Evolutionary conservation across 2,329 filamentous ascomycete species (phyloP), one percentile per base, ranked within the genome.

Genomic region (Alternaria viburni): DNA sequence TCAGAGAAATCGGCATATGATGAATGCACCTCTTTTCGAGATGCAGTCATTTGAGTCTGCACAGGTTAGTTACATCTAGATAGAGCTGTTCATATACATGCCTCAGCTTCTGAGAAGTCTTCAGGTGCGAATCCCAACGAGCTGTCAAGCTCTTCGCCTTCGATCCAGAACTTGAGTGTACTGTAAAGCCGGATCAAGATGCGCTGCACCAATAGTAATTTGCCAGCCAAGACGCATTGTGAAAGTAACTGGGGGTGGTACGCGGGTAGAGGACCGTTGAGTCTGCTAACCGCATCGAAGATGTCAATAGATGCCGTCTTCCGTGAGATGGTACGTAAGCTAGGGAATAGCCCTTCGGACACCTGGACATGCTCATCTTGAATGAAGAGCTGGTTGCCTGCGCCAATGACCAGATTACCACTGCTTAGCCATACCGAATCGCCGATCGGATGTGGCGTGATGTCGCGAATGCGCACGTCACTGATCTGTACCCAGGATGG

Each of bases 181-280:
- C 89, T 88, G 72, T 93, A 86, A 21, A 99, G 82, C 6, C 87
- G 87, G 55, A 91, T 83, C 26, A 98, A 80, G 10, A 97, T 89
- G 10, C 85, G 85, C 69, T 93, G 90, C 3, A 96, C 93, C 6
- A 93, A 79, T 4, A 81, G 77, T 32, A 86, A 86, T 76, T 97
- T 97, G 1, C 94, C 95, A 19, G 90, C 87, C 25, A 97, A 83
- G 41, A 97, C 93, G 71, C 92, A 95, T 77, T 97, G 92, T 56
- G 92, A 91, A 25, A 98, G 81, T 62, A 97, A 92, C 73, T 97
- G 93, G 0, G 96, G 96, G 73, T 99, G 95, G 72, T 97, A 99
- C 3, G 96, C 86, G 0, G 96, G 93, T 7, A 98, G 83, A 3
- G 94, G 91, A 0, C 93, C 92, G 74, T 97, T 98, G 52, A 98